These are phyloP conservation scores for Gossypium davidsonii DNA, from an alignment of 441 rosid species.

Conservation along the genomic window DNA sequence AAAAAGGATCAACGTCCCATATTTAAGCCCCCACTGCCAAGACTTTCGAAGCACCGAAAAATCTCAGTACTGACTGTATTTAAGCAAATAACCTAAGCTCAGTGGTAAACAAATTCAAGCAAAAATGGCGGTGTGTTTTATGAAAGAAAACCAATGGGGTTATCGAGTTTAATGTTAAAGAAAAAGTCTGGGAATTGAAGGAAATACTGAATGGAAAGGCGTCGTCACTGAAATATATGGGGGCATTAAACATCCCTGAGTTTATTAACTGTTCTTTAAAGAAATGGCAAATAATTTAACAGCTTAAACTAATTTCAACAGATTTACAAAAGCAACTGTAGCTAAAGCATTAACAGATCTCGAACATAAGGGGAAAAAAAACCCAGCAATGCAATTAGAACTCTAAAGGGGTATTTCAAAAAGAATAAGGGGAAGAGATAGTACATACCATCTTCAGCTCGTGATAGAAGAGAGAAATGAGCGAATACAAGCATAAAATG, in stretches of 20 bases:
- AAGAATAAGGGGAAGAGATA: neutral
- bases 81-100: neutral
- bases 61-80: neutral
- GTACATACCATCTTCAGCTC: slow-evolving; percentile 56
- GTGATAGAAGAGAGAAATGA: slow-evolving; percentile 24
- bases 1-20: neutral
- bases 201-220: neutral
- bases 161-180: neutral
- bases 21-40: neutral
- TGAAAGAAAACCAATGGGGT: neutral
- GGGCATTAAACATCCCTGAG: neutral
- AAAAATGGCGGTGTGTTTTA: slow-evolving; percentile 4
- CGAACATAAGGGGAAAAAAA: neutral
- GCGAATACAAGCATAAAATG: slow-evolving; percentile 29
- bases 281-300: neutral
- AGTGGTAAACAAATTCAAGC: neutral
- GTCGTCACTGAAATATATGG: neutral
- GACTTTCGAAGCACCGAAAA: neutral
- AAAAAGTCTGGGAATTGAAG: neutral
- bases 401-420: neutral
- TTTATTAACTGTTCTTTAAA: neutral
- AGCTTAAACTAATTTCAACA: neutral
- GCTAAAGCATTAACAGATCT: slow-evolving; percentile 23
- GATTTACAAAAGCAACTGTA: neutral
- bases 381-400: slow-evolving; percentile 4